phyloP scores from a whole-genome alignment of 768 basidiomycete species.

The Leccinum variicolor region DNA sequence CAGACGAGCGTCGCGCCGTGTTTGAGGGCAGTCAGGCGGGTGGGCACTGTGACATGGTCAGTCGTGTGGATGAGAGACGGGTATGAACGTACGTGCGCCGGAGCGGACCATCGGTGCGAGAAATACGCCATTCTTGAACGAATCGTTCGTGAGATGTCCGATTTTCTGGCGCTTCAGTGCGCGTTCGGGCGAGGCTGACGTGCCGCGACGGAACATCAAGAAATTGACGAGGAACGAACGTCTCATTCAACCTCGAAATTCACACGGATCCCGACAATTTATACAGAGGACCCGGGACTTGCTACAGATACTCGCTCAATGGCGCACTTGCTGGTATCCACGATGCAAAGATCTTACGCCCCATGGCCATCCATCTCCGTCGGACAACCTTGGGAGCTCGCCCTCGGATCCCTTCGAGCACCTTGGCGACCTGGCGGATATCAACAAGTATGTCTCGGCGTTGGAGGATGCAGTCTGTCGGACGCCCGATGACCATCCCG shows the following conservation, averaged over 20 bases:
- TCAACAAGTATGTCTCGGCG: too few relatives aligned
- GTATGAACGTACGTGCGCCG: slow-evolving; percentile 63
- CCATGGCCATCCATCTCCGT: too few relatives aligned
- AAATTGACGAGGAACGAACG: not conserved
- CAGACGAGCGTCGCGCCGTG: slow-evolving; percentile 94
- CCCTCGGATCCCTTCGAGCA: too few relatives aligned
- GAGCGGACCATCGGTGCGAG: slow-evolving; percentile 99
- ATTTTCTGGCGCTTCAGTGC: slow-evolving; percentile 52
- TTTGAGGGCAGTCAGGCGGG: slow-evolving; percentile 81
- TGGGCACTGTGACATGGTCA: slow-evolving; percentile 60
- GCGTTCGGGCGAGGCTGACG: slow-evolving; percentile 37
- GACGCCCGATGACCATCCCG: not conserved
- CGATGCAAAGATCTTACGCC: too few relatives aligned
- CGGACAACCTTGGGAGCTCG: too few relatives aligned
- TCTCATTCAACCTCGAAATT: not conserved
- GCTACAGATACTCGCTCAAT: too few relatives aligned
- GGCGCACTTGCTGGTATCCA: too few relatives aligned
- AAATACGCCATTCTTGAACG: slow-evolving; percentile 87
- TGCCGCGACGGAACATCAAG: slow-evolving; percentile 48
- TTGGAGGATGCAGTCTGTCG: too few relatives aligned
- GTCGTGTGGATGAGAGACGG: not conserved
- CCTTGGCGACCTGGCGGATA: too few relatives aligned
- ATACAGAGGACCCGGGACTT: too few relatives aligned
- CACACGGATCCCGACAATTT: too few relatives aligned
- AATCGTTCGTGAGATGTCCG: slow-evolving; percentile 60